Evolutionary conservation across 1,284 basidiomycete species (phyloP).

Genomic region (Leccinum subrobustum): DNA sequence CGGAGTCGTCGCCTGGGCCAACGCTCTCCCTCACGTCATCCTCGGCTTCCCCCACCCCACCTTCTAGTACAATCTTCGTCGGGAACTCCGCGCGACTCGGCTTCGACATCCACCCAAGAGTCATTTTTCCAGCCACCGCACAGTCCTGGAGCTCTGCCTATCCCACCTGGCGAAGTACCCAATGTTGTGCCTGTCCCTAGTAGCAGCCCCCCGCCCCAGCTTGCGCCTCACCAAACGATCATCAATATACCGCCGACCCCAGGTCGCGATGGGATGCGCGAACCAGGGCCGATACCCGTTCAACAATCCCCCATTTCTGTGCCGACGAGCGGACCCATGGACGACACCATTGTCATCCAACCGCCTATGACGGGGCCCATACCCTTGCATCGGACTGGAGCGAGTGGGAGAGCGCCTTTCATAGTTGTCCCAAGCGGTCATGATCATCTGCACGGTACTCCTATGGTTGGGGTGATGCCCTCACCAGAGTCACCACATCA

Average conservation of each 20-base stretch:
- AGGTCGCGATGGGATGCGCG: constrained; percentile 11
- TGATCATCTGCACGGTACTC: background rate
- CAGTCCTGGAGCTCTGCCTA: constrained; percentile 17
- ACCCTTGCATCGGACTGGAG: constrained; percentile 17
- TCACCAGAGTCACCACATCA: constrained; percentile 6
- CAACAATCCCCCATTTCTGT: constrained; percentile 6
- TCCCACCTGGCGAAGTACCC: constrained; percentile 14
- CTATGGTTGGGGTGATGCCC: constrained; percentile 17
- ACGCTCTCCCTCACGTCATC: constrained; percentile 34
- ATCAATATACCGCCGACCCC: constrained; percentile 14
- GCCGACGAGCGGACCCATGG: background rate
- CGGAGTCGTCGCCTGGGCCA: constrained; percentile 31
- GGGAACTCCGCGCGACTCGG: constrained; percentile 14
- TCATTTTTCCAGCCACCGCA: constrained; percentile 17
- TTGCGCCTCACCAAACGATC: constrained; percentile 4
- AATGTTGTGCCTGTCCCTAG: constrained; percentile 18
- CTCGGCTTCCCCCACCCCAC: constrained; percentile 34
- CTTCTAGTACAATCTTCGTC: constrained; percentile 4
- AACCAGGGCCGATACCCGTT: constrained; percentile 8
- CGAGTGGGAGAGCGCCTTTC: constrained; percentile 14
- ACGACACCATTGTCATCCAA: constrained; percentile 20
- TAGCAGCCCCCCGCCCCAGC: constrained; percentile 5
- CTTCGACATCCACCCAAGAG: constrained; percentile 29
- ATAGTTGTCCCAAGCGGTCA: constrained; percentile 17
- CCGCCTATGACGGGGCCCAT: constrained; percentile 12